phyloP scores from a whole-genome alignment of 2,329 filamentous ascomycete species.

The Hymenoscyphus infarciens region DNA sequence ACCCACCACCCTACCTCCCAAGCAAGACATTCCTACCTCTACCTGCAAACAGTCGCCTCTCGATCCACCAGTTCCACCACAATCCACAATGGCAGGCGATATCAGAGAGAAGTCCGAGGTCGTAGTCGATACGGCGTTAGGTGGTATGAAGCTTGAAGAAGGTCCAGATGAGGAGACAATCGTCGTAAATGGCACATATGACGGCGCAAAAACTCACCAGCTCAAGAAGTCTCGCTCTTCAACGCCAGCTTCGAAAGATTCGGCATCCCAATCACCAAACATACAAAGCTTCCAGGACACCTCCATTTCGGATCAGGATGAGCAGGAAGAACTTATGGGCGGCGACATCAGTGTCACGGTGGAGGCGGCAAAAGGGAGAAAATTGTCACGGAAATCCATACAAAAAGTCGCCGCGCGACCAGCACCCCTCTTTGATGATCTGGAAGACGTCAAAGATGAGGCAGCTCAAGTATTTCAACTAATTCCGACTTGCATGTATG shows the following conservation, averaged over 20 bases:
- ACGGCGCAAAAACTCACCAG: constrained; percentile 18
- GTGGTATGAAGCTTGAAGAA: constrained; percentile 34
- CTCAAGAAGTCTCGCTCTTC: constrained; percentile 27
- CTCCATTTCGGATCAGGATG: constrained; percentile 37
- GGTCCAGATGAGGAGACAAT: constrained; percentile 17
- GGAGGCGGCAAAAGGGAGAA: constrained; percentile 64
- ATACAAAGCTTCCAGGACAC: constrained; percentile 26
- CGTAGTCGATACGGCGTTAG: constrained; percentile 32
- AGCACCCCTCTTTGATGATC: constrained; percentile 65
- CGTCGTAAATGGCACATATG: constrained; percentile 27
- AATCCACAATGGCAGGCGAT: constrained; percentile 32
- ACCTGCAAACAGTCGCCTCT: constrained; percentile 4
- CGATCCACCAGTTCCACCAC: not conserved
- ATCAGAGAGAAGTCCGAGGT: constrained; percentile 28
- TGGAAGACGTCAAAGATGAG: constrained; percentile 74
- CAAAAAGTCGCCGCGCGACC: constrained; percentile 64
- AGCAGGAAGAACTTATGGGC: constrained; percentile 51
- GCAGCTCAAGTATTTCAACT: constrained; percentile 74
- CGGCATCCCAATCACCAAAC: constrained; percentile 29
- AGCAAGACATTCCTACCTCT: not conserved
- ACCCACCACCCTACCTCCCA: constrained; percentile 2
- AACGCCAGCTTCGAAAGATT: constrained; percentile 26
- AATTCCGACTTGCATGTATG: constrained; percentile 84
- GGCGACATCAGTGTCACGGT: constrained; percentile 60
- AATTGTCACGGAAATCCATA: constrained; percentile 68